phyloP scores from a whole-genome alignment of 306 rosid species.

The Mimosa bimucronata region DNA sequence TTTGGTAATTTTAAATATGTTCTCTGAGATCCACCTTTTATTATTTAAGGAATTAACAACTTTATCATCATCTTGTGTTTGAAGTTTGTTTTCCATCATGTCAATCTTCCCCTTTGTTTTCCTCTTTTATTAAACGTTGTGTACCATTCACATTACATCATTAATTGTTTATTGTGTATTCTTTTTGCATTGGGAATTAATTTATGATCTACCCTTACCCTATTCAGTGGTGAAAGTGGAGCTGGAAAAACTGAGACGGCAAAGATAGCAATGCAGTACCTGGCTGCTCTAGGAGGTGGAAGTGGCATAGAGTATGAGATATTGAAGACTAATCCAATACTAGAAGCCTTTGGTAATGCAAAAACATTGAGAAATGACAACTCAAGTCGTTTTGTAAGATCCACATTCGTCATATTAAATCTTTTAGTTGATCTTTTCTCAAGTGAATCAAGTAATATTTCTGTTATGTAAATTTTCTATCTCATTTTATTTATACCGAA shows the following conservation, averaged over 20 bases:
- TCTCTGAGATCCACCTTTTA: not conserved
- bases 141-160: not conserved
- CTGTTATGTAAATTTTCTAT: constrained; percentile 5
- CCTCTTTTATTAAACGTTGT: not conserved
- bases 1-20: not conserved
- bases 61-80: constrained; percentile 7
- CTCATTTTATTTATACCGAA: constrained; percentile 20
- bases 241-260: constrained; percentile 99
- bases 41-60: constrained; percentile 3
- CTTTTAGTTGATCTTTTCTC: constrained; percentile 37
- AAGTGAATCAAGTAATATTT: constrained; percentile 23
- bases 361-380: constrained; percentile 98
- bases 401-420: constrained; percentile 33
- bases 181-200: constrained; percentile 9
- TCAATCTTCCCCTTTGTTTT: constrained; percentile 17
- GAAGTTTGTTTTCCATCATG: constrained; percentile 20
- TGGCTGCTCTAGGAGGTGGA: constrained; percentile 98
- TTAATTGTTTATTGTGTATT: constrained; percentile 21
- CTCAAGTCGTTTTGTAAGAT: constrained; percentile 99
- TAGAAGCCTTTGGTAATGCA: constrained; percentile 99
- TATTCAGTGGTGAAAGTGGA: constrained; percentile 95
- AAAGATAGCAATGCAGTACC: constrained; percentile 97
- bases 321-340: constrained; percentile 94
- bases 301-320: constrained; percentile 96
- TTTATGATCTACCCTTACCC: constrained; percentile 23